A percentile compares a stretch with the other conserved stretches of the same genome.
Evolutionary conservation across 2,329 filamentous ascomycete genomes (phyloP).

Genomic region (Dothiorella sarmentorum): DNA sequence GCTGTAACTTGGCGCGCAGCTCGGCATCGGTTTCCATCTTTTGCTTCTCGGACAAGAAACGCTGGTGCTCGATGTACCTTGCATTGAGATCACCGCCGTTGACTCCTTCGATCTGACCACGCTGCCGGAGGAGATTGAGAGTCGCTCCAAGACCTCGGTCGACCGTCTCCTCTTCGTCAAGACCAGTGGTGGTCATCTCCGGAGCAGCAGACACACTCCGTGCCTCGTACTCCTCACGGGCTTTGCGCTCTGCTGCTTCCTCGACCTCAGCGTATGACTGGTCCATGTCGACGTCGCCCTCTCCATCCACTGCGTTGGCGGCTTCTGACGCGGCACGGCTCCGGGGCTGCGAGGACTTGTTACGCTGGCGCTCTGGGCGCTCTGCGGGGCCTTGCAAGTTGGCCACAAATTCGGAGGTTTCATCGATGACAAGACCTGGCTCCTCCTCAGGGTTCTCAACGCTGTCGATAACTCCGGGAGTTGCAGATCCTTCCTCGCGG

Average conservation of each 20-base stretch:
- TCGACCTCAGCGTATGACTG: slow-evolving; percentile 52
- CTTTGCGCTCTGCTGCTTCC: slow-evolving; percentile 45
- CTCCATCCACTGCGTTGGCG: slow-evolving; percentile 38
- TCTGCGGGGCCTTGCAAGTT: slow-evolving; percentile 67
- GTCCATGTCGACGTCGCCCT: slow-evolving; percentile 54
- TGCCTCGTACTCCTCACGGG: slow-evolving; percentile 31
- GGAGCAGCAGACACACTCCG: slow-evolving; percentile 47
- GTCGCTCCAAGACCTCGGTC: slow-evolving; percentile 77
- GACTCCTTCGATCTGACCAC: slow-evolving; percentile 70
- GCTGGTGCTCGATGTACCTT: slow-evolving; percentile 66
- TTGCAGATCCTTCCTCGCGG: slow-evolving; percentile 56
- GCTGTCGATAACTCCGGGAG: slow-evolving; percentile 53
- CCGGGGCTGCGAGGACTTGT: slow-evolving; percentile 33
- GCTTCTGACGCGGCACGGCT: slow-evolving; percentile 21
- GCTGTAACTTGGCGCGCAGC: slow-evolving; percentile 71
- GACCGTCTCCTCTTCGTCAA: slow-evolving; percentile 82
- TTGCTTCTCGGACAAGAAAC: slow-evolving; percentile 76
- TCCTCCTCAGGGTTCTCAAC: slow-evolving; percentile 55
- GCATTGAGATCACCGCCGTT: slow-evolving; percentile 63
- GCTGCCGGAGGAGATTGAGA: slow-evolving; percentile 76
- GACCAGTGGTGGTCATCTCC: slow-evolving; percentile 63
- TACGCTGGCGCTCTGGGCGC: slow-evolving; percentile 43
- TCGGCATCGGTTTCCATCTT: slow-evolving; percentile 78
- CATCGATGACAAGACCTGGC: slow-evolving; percentile 82
- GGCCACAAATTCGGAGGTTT: slow-evolving; percentile 91